Percentiles rank a stretch among this genome's conserved stretches.
Conservation (phyloP, 1,139 yeast species). For the Sugiyamaella paludigena region DNA sequence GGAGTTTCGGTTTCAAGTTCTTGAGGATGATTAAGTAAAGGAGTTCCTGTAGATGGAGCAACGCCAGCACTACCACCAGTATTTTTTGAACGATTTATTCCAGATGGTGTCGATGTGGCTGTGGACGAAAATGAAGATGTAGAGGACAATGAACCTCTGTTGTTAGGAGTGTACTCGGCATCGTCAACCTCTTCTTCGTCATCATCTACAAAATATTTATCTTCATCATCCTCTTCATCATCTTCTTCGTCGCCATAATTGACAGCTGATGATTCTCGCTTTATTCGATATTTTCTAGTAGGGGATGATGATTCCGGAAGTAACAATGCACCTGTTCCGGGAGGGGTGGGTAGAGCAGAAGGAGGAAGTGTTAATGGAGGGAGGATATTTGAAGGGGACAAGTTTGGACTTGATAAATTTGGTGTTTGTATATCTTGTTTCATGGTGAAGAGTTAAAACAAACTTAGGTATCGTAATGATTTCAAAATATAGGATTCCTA, state of each 20-base stretch:
- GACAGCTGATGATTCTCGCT: neutral
- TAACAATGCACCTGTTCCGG: constrained; percentile 5
- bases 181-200: constrained; percentile 5
- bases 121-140: neutral
- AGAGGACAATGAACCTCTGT: too few relatives aligned
- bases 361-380: constrained; percentile 14
- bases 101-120: constrained; percentile 1
- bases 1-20: neutral
- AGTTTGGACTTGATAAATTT: too few relatives aligned
- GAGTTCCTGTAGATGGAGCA: constrained; percentile 15
- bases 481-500: too few relatives aligned
- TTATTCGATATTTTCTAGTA: neutral
- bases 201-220: constrained; percentile 4
- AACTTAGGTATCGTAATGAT: too few relatives aligned
- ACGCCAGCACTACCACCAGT: neutral
- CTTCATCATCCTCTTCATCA: constrained; percentile 14
- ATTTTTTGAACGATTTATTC: too few relatives aligned
- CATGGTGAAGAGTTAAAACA: neutral
- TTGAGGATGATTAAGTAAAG: constrained; percentile 9
- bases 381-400: constrained; percentile 4
- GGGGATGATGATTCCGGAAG: constrained; percentile 3
- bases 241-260: neutral
- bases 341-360: constrained; percentile 16
- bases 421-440: neutral
- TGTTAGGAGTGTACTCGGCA: neutral